These are phyloP conservation scores for Gossypium anomalum DNA, from an alignment of 345 rosid species.

Conservation along the genomic window DNA sequence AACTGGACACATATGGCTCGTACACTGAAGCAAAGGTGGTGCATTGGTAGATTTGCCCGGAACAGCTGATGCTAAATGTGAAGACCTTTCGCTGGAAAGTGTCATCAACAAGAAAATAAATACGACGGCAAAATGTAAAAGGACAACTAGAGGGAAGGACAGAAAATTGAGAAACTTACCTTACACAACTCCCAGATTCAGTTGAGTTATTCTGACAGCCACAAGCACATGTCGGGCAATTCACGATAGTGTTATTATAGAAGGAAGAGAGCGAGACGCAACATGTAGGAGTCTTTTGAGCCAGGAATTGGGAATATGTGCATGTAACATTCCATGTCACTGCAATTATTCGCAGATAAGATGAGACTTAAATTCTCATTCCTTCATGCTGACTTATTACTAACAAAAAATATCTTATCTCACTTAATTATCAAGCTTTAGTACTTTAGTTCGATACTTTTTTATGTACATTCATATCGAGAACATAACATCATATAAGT, in stretches of 20 bases:
- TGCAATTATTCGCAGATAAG: conserved; percentile 28
- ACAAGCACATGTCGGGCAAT: conserved; percentile 78
- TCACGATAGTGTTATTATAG: conserved; percentile 71
- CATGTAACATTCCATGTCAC: conserved; percentile 99
- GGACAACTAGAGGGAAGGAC: neutral
- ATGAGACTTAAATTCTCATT: neutral
- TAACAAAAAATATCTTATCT: neutral
- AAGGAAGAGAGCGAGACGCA: conserved; percentile 91
- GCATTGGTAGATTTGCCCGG: conserved; percentile 32
- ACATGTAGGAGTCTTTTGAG: conserved; percentile 81
- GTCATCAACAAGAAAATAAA: neutral
- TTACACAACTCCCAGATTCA: conserved; percentile 41
- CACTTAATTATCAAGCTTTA: neutral
- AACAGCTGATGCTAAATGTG: conserved; percentile 69
- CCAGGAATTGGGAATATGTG: conserved; percentile 84
- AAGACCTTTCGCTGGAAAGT: conserved; percentile 48
- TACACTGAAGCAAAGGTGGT: conserved; percentile 75
- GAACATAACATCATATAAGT: neutral
- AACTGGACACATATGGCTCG: conserved; percentile 83
- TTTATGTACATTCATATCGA: neutral
- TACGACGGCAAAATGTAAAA: neutral
- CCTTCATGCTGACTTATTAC: neutral
- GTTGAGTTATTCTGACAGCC: conserved; percentile 64
- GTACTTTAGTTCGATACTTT: neutral
- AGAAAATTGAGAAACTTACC: conserved; percentile 33